Evolutionary conservation across 495 filamentous ascomycete genomes (phyloP), one percentile per base, ranked within the genome.

Genomic region (Neurospora intermedia): DNA sequence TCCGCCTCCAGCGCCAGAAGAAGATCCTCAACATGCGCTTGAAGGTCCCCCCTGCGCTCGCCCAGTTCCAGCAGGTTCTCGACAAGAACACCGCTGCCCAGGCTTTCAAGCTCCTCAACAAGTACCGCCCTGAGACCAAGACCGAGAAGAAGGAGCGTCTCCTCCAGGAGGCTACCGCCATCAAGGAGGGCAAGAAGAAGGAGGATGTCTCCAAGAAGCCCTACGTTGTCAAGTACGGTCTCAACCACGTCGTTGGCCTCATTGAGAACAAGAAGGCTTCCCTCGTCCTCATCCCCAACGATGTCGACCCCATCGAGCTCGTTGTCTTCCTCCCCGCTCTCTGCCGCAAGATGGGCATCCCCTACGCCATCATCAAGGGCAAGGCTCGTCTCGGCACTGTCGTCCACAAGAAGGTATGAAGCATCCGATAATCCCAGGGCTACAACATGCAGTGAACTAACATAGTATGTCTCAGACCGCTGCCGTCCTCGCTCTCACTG

Each of bases 251-350:
- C 79, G 96, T 99, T 77, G 96, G 96, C 75, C 89, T 99, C 77
- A 94, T 99, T 82, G 96, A 99, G 91, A 98, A 98, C 89, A 99
- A 98, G 93, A 99, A 99, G 91, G 95, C 96, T 74, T 89, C 91
- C 72, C 88, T 99, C 77, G 96, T 99, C 82, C 88, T 99, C 78
- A 98, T 99, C 83, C 92, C 96, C 81, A 97, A 99, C 87, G 96
- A 99, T 83, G 96, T 99, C 80, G 96, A 99, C 89, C 96, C 96
- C 77, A 98, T 99, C 85, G 96, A 99, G 89, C 85, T 99, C 79
- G 96, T 99, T 83, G 91, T 98, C 85, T 99, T 97, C 93, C 89
- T 99, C 73, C 96, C 96, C 76, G 94, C 96, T 82, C 90, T 99
- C 79, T 99, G 96, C 92, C 91, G 93, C 85, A 99, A 99, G 93